Percentiles rank a stretch among this genome's conserved stretches.
phyloP scores from a whole-genome alignment of 495 filamentous ascomycete species.

The Penicillium simplicissimum region DNA sequence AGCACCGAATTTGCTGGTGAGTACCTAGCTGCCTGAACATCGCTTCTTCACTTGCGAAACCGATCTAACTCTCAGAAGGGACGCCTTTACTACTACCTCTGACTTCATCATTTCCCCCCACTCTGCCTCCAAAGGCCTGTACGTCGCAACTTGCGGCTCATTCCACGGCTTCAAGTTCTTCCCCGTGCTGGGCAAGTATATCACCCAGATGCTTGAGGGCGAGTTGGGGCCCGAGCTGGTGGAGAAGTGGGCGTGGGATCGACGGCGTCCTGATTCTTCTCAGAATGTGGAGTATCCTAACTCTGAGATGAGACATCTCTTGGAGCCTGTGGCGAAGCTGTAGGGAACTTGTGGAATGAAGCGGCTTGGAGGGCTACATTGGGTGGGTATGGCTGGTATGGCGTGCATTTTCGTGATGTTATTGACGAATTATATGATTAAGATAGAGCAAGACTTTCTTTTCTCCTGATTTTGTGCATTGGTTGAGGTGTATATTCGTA shows the following conservation, averaged over 20 bases:
- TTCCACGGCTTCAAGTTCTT: conserved; percentile 63
- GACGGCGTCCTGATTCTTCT: conserved; percentile 37
- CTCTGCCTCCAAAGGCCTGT: conserved; percentile 49
- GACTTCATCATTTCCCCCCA: conserved; percentile 61
- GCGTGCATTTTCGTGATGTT: background rate
- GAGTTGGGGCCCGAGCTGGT: conserved; percentile 42
- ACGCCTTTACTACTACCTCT: conserved; percentile 47
- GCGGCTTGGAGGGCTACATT: background rate
- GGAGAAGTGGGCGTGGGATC: conserved; percentile 61
- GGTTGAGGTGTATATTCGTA: background rate
- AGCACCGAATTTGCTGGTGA: conserved; percentile 49
- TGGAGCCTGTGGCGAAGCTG: conserved; percentile 42
- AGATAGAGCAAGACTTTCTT: background rate
- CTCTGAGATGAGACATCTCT: conserved; percentile 37
- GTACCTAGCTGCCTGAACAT: conserved; percentile 9
- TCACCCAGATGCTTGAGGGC: conserved; percentile 55
- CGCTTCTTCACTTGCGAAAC: background rate
- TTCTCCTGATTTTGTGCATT: background rate
- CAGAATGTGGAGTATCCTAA: conserved; percentile 39
- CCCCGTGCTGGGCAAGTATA: conserved; percentile 59
- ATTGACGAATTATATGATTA: conserved; percentile 3
- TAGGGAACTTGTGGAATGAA: conserved; percentile 6
- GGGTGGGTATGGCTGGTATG: too few relatives aligned
- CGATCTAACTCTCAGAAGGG: conserved; percentile 25
- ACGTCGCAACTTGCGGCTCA: conserved; percentile 51